Conservation (phyloP, 2,329 filamentous ascomycete genomes). For the Colletotrichum somersetense region DNA sequence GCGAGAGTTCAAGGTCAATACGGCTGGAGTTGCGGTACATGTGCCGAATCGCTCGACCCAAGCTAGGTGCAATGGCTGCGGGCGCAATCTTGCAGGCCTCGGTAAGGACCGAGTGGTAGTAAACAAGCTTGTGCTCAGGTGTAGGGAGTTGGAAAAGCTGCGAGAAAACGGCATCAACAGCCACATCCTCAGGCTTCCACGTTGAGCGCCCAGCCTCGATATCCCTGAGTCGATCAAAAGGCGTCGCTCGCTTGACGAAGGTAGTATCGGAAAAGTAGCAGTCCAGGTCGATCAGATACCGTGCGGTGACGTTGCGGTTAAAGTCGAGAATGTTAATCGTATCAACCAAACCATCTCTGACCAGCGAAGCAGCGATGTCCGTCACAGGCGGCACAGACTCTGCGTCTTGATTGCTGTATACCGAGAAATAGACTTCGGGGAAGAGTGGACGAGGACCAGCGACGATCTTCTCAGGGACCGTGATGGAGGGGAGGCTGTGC, state of each 20-base stretch:
- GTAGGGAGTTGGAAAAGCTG: slow-evolving; percentile 90
- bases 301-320: slow-evolving; percentile 88
- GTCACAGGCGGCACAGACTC: slow-evolving; percentile 86
- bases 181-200: slow-evolving; percentile 98
- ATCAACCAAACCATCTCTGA: slow-evolving; percentile 88
- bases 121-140: slow-evolving; percentile 93
- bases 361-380: slow-evolving; percentile 82
- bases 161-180: slow-evolving; percentile 97
- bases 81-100: slow-evolving; percentile 97
- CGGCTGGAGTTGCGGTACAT: slow-evolving; percentile 85
- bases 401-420: slow-evolving; percentile 88
- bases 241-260: slow-evolving; percentile 92
- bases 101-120: slow-evolving; percentile 95
- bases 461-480: slow-evolving; percentile 80
- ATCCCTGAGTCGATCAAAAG: slow-evolving; percentile 88
- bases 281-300: slow-evolving; percentile 92
- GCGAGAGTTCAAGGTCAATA: slow-evolving; percentile 87
- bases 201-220: slow-evolving; percentile 75
- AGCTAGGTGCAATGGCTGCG: slow-evolving; percentile 92
- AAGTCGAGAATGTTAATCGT: slow-evolving; percentile 95
- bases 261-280: slow-evolving; percentile 92
- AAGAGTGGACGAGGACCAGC: slow-evolving; percentile 83
- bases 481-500: slow-evolving; percentile 82
- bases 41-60: slow-evolving; percentile 92
- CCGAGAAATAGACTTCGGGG: slow-evolving; percentile 93